Percentiles rank a stretch among this genome's conserved stretches.
Evolutionary conservation across 805 yeast species (phyloP).

Genomic region (Candida railenensis): DNA sequence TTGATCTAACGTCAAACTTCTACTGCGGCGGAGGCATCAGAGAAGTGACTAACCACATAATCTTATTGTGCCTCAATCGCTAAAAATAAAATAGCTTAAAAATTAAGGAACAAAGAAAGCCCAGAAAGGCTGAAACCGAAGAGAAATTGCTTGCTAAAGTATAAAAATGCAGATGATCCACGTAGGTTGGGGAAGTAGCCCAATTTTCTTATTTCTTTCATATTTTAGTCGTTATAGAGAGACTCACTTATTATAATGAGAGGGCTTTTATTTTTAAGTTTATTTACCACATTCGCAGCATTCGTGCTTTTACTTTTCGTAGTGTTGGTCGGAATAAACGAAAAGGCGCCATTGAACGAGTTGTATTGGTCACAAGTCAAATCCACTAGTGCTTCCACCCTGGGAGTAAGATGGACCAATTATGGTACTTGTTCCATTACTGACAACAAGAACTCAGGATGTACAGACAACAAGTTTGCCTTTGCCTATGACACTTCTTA

Average conservation of each 20-base stretch:
- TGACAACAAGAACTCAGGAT: not conserved
- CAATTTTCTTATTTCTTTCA: not conserved
- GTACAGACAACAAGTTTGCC: not conserved
- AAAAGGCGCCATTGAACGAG: not conserved
- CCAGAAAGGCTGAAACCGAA: not conserved
- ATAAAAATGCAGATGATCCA: not conserved
- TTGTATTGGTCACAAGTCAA: slow-evolving; percentile 1
- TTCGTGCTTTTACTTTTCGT: not conserved
- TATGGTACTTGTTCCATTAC: not conserved
- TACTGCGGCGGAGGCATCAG: no score
- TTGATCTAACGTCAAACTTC: not conserved
- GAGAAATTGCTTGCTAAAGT: not conserved
- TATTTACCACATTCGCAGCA: slow-evolving; percentile 1
- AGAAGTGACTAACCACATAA: not conserved
- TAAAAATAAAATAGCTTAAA: not conserved
- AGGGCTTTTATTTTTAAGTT: slow-evolving; percentile 1
- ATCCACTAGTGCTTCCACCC: not conserved
- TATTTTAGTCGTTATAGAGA: not conserved
- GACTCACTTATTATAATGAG: not conserved
- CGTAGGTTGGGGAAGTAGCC: not conserved
- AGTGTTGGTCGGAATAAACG: not conserved
- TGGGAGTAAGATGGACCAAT: slow-evolving; percentile 1
- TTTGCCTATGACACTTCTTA: not conserved
- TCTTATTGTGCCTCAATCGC: not conserved
- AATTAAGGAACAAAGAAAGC: not conserved